Evolutionary conservation across 768 basidiomycete species (phyloP).

Genomic region (Pulveroboletus sp.): DNA sequence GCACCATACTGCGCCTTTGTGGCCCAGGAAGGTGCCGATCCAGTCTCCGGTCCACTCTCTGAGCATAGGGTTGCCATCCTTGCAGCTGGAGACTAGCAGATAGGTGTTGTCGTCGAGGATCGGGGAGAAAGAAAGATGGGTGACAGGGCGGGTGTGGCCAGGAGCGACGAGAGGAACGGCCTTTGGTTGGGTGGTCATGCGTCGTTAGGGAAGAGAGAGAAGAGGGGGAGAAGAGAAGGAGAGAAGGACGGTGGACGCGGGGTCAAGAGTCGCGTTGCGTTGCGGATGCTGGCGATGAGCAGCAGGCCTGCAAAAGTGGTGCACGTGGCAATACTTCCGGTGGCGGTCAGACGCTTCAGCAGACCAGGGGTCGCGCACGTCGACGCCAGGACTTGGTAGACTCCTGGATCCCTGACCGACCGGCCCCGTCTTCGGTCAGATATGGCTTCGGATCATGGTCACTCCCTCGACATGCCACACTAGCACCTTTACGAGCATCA

Average conservation of each 20-base stretch:
- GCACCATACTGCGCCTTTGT: conserved; percentile 96
- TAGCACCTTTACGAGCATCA: background rate
- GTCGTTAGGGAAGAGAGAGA: conserved; percentile 27
- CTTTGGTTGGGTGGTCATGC: conserved; percentile 63
- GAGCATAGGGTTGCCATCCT: conserved; percentile 97
- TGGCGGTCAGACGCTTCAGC: background rate
- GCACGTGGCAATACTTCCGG: conserved; percentile 14
- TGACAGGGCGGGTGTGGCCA: conserved; percentile 84
- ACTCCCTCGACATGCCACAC: background rate
- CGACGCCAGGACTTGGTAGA: no score
- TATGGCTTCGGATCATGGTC: no score
- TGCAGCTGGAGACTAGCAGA: conserved; percentile 93
- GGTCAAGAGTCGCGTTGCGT: conserved; percentile 14
- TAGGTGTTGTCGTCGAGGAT: conserved; percentile 82
- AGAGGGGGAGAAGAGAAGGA: background rate
- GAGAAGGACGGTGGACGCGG: background rate
- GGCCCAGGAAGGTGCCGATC: conserved; percentile 89
- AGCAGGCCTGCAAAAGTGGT: conserved; percentile 8
- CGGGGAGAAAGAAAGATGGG: conserved; percentile 88
- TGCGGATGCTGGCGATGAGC: conserved; percentile 34
- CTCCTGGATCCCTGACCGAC: no score
- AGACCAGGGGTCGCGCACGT: no score
- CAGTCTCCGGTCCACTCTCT: conserved; percentile 98
- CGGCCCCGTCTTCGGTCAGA: no score
- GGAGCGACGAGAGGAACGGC: conserved; percentile 78